phyloP scores from a whole-genome alignment of 164 flowering plant species.

The Euptelea pleiosperma region DNA sequence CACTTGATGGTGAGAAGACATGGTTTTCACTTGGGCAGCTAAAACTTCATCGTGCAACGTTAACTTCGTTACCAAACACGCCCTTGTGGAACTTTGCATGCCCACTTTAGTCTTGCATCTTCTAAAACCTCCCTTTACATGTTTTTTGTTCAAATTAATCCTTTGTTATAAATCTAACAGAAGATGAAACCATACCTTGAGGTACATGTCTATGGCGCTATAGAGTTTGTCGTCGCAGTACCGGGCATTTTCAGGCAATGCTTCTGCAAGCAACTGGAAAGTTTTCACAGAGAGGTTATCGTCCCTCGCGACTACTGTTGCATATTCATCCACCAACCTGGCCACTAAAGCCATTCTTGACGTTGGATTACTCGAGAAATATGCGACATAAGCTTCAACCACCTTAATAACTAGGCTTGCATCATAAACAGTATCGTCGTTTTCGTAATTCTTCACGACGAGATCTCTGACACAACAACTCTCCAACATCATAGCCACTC shows the following conservation, averaged over 20 bases:
- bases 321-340: conserved; percentile 41
- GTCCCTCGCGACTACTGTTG: conserved; percentile 32
- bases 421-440: conserved; percentile 25
- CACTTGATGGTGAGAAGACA: too few species aligned
- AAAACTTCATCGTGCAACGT: not conserved
- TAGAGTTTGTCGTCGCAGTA: conserved; percentile 41
- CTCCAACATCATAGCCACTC: conserved; percentile 34
- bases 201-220: conserved; percentile 51
- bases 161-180: not conserved
- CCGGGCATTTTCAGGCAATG: conserved; percentile 42
- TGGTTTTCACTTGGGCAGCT: not conserved
- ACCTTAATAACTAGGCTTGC: conserved; percentile 28
- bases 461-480: conserved; percentile 30
- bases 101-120: not conserved
- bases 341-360: conserved; percentile 26
- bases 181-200: conserved; percentile 38
- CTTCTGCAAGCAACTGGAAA: conserved; percentile 39
- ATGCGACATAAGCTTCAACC: conserved; percentile 29
- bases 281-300: conserved; percentile 20
- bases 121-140: not conserved
- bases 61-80: not conserved
- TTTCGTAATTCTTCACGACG: conserved; percentile 28
- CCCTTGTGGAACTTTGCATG: not conserved
- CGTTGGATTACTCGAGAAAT: conserved; percentile 9
- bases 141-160: not conserved